Percentiles rank a stretch among this genome's conserved stretches.
Evolutionary conservation across 148 eudicot genomes (phyloP).

Genomic region (Oxyria digyna): DNA sequence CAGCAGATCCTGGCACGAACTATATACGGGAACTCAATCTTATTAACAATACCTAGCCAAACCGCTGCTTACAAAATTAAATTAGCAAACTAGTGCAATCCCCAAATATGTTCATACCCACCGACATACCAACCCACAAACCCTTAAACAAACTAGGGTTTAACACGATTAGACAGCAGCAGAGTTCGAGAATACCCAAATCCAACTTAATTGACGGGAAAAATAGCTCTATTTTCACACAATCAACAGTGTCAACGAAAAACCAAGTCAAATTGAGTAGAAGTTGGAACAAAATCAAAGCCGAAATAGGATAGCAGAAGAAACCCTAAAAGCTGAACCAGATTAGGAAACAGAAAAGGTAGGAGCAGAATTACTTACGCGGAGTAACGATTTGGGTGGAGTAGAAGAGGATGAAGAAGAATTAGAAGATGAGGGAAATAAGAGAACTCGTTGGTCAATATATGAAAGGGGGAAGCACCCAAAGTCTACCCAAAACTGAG

Average conservation of each 20-base stretch:
- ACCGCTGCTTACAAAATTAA: background rate
- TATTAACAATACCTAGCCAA: background rate
- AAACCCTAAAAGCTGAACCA: background rate
- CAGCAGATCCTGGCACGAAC: constrained; percentile 7
- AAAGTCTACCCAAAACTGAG: background rate
- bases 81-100: background rate
- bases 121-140: constrained; percentile 9
- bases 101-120: background rate
- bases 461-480: background rate
- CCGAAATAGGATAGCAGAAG: background rate
- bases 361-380: constrained; percentile 15
- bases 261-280: constrained; percentile 4
- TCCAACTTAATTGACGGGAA: background rate
- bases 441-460: constrained; percentile 25
- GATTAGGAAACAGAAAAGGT: constrained; percentile 3
- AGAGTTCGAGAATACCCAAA: background rate
- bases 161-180: constrained; percentile 1
- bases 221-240: background rate
- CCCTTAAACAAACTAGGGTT: constrained; percentile 7
- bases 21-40: background rate
- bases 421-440: background rate
- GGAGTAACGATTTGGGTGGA: background rate
- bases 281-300: constrained; percentile 1
- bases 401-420: constrained; percentile 4
- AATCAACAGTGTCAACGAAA: background rate